These are phyloP conservation scores for Prunus persica DNA, from an alignment of 306 rosid genomes.

Conservation along the genomic window Prunus_persica_NCBIv2 NC_034009.1:38446001-38446500, in stretches of 20 bases:
- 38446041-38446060: neutral
- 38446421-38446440: slow-evolving; percentile 73
- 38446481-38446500: slow-evolving; percentile 32
- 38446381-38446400: slow-evolving; percentile 68
- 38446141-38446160: slow-evolving; percentile 35
- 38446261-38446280: neutral
- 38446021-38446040: neutral
- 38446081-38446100: slow-evolving; percentile 4
- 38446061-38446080: neutral
- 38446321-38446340: neutral
- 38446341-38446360: slow-evolving; percentile 29
- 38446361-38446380: slow-evolving; percentile 65
- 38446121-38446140: neutral
- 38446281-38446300: neutral
- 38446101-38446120: neutral
- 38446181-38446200: slow-evolving; percentile 29
- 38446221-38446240: neutral
- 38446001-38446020: neutral
- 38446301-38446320: slow-evolving; percentile 17
- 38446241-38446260: neutral
- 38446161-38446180: slow-evolving; percentile 40
- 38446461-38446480: slow-evolving; percentile 35
- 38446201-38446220: slow-evolving; percentile 33
- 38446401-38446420: slow-evolving; percentile 75
- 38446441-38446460: slow-evolving; percentile 59